Conservation (phyloP, 441 rosid species). For the Pelargonium citronellum region DNA sequence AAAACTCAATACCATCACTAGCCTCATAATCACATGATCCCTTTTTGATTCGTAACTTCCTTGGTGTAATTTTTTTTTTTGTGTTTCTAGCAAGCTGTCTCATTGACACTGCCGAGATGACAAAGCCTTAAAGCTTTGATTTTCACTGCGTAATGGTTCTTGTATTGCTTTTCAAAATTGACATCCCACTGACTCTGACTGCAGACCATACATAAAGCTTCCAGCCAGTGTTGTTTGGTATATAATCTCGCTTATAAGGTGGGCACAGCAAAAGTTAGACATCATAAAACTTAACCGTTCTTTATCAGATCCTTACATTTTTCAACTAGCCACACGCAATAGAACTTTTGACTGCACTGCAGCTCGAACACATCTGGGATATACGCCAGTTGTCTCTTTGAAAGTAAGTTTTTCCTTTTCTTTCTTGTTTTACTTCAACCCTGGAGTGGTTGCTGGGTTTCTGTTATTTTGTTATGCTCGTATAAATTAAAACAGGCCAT, state of each 20-base stretch:
- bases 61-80: background rate
- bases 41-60: background rate
- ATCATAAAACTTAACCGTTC: conserved; percentile 33
- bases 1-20: no score
- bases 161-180: conserved; percentile 13
- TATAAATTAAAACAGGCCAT: background rate
- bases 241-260: conserved; percentile 39
- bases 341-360: conserved; percentile 78
- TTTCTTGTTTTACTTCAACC: background rate
- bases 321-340: conserved; percentile 54
- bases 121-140: background rate
- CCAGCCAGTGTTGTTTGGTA: conserved; percentile 44
- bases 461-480: background rate
- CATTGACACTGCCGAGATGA: background rate
- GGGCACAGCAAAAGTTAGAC: conserved; percentile 45
- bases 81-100: conserved; percentile 5
- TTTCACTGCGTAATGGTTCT: background rate
- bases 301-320: conserved; percentile 40
- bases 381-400: conserved; percentile 56
- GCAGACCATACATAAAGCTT: conserved; percentile 72
- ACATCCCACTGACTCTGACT: conserved; percentile 22
- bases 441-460: background rate
- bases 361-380: conserved; percentile 65
- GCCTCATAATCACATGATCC: background rate
- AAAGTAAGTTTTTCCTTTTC: conserved; percentile 43